A percentile compares a stretch with the other conserved stretches of the same genome.
Conservation (phyloP, 192 early-diverging fungal genomes). For the Rhizophlyctis rosea region DNA sequence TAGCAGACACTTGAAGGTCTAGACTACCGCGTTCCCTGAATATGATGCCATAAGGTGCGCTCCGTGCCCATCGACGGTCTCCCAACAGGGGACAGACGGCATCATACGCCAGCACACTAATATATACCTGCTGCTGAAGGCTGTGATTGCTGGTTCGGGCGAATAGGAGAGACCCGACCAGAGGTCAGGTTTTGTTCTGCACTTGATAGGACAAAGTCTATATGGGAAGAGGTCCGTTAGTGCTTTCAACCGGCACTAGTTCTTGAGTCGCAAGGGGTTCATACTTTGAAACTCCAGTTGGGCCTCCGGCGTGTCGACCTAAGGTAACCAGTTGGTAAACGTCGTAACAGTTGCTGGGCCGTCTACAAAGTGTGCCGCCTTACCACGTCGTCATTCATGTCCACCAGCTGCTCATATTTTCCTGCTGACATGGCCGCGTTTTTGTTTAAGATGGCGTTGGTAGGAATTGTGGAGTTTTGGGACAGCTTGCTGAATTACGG, state of each 20-base stretch:
- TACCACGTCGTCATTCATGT: too few relatives aligned
- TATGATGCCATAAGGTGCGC: not conserved
- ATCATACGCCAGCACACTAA: too few relatives aligned
- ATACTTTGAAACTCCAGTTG: slow-evolving; percentile 54
- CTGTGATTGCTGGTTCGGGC: not conserved
- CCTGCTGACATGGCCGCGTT: too few relatives aligned
- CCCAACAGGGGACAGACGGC: not conserved
- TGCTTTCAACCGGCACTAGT: not conserved
- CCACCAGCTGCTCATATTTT: too few relatives aligned
- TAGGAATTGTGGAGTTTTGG: too few relatives aligned
- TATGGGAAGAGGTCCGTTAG: not conserved
- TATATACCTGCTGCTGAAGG: too few relatives aligned
- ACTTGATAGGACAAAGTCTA: slow-evolving; percentile 50
- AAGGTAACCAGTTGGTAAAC: too few relatives aligned
- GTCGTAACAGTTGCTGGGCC: too few relatives aligned
- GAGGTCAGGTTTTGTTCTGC: slow-evolving; percentile 41
- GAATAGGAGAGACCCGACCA: slow-evolving; percentile 6
- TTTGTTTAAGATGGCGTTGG: too few relatives aligned
- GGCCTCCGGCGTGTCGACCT: slow-evolving; percentile 41
- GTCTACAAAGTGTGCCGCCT: too few relatives aligned
- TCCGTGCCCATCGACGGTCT: slow-evolving; percentile 4
- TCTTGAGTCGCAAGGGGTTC: not conserved
- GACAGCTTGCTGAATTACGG: too few relatives aligned
- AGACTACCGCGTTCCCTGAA: not conserved
- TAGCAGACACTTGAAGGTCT: not conserved